Evolutionary conservation across 2,329 filamentous ascomycete species (phyloP).

Genomic region (Fusarium sp.): DNA sequence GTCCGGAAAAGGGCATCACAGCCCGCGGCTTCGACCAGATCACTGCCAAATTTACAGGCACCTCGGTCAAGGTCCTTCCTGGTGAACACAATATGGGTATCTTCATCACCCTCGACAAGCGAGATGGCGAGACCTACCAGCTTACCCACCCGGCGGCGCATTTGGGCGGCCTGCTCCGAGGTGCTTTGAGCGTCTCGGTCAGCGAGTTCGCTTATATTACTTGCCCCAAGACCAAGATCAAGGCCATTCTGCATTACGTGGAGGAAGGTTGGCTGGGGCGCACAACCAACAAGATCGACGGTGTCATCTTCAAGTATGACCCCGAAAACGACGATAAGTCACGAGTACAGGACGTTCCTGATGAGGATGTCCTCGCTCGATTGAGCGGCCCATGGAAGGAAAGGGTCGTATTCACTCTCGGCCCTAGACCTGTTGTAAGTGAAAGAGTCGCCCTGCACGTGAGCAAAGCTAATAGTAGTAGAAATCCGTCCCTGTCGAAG

Average conservation of each 20-base stretch:
- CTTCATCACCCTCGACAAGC: slow-evolving; percentile 85
- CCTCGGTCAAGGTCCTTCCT: slow-evolving; percentile 89
- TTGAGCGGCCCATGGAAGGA: slow-evolving; percentile 90
- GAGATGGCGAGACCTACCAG: slow-evolving; percentile 91
- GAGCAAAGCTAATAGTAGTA: slow-evolving; percentile 33
- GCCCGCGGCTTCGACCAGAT: slow-evolving; percentile 96
- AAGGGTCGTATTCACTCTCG: slow-evolving; percentile 71
- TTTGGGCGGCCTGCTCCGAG: slow-evolving; percentile 86
- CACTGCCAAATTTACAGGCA: slow-evolving; percentile 97
- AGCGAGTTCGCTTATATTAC: slow-evolving; percentile 89
- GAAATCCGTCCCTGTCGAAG: slow-evolving; percentile 62
- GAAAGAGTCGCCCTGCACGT: background rate
- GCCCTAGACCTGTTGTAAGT: slow-evolving; percentile 71
- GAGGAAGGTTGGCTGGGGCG: slow-evolving; percentile 96
- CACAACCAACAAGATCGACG: slow-evolving; percentile 90
- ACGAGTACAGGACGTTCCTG: slow-evolving; percentile 86
- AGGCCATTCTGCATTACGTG: slow-evolving; percentile 91
- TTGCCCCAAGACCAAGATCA: slow-evolving; percentile 89
- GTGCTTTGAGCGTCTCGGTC: slow-evolving; percentile 89
- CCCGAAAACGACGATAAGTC: slow-evolving; percentile 84
- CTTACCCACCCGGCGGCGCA: slow-evolving; percentile 95
- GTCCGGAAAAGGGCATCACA: slow-evolving; percentile 87
- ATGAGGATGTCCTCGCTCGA: slow-evolving; percentile 83
- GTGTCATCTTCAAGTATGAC: slow-evolving; percentile 91
- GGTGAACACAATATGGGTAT: slow-evolving; percentile 96